phyloP scores from a whole-genome alignment of 2,329 filamentous ascomycete species.

The Colletotrichum liriopes region DNA sequence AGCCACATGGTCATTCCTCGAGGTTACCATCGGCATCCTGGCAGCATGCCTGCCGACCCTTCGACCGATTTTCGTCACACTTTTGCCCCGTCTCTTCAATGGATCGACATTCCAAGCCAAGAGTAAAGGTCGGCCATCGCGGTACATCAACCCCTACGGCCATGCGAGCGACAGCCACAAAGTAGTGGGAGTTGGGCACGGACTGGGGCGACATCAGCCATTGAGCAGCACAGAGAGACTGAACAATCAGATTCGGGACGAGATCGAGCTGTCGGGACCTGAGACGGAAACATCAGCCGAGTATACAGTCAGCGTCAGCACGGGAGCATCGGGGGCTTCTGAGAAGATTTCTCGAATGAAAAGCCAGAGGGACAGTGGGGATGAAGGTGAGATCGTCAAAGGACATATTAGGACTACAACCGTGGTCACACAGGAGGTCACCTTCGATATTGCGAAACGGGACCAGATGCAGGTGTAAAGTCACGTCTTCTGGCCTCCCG shows the following conservation, averaged over 20 bases:
- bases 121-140: neutral
- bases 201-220: conserved; percentile 5
- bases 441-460: neutral
- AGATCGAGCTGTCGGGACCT: conserved; percentile 11
- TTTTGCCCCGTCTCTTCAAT: conserved; percentile 45
- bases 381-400: neutral
- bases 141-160: conserved; percentile 25
- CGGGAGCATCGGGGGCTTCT: neutral
- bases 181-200: conserved; percentile 35
- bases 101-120: conserved; percentile 1
- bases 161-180: conserved; percentile 37
- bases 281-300: neutral
- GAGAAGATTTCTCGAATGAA: neutral
- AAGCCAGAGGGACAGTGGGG: neutral
- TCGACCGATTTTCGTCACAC: conserved; percentile 47
- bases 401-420: conserved; percentile 45
- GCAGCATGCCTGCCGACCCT: conserved; percentile 51
- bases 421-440: conserved; percentile 45
- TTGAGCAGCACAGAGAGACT: conserved; percentile 16
- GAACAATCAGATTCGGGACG: conserved; percentile 14
- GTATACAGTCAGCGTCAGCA: conserved; percentile 41
- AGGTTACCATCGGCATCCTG: conserved; percentile 50
- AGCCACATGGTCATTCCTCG: conserved; percentile 51
- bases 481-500: neutral
- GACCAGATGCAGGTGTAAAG: neutral